A percentile compares a stretch with the other conserved stretches of the same genome.
Conservation (phyloP, 768 basidiomycete species). For the Mycena rosella region DNA sequence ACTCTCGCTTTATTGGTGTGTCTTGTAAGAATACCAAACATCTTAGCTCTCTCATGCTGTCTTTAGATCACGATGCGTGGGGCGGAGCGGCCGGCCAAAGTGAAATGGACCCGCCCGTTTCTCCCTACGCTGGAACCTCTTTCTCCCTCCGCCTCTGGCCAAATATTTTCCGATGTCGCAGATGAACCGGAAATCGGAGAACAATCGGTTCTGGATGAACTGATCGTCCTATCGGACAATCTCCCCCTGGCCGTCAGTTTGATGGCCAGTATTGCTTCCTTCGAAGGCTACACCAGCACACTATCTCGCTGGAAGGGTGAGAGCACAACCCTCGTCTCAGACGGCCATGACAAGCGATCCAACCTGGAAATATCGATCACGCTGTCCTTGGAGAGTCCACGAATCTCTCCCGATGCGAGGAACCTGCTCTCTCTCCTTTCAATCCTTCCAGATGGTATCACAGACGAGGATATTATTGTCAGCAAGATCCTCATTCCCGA, state of each 20-base stretch:
- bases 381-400: slow-evolving; percentile 18
- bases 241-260: slow-evolving; percentile 17
- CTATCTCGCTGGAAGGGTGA: slow-evolving; percentile 15
- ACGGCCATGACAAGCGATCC: slow-evolving; percentile 7
- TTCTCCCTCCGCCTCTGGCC: no score
- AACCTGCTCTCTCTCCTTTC: slow-evolving; percentile 15
- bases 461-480: slow-evolving; percentile 3
- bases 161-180: no score
- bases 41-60: no score
- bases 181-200: neutral
- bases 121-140: no score
- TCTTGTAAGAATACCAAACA: no score
- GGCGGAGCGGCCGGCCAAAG: no score
- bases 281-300: slow-evolving; percentile 8
- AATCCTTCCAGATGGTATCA: slow-evolving; percentile 16
- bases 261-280: slow-evolving; percentile 10
- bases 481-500: slow-evolving; percentile 10
- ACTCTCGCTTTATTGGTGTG: no score
- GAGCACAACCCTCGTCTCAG: slow-evolving; percentile 8
- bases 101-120: no score
- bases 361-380: slow-evolving; percentile 21
- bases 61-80: no score
- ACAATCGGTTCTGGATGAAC: neutral
- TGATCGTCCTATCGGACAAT: slow-evolving; percentile 5
- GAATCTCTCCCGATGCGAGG: slow-evolving; percentile 5